Percentiles rank a stretch among this genome's conserved stretches.
Evolutionary conservation across 257 asterid genomes (phyloP).

Genomic region (Solanum chilense): DNA sequence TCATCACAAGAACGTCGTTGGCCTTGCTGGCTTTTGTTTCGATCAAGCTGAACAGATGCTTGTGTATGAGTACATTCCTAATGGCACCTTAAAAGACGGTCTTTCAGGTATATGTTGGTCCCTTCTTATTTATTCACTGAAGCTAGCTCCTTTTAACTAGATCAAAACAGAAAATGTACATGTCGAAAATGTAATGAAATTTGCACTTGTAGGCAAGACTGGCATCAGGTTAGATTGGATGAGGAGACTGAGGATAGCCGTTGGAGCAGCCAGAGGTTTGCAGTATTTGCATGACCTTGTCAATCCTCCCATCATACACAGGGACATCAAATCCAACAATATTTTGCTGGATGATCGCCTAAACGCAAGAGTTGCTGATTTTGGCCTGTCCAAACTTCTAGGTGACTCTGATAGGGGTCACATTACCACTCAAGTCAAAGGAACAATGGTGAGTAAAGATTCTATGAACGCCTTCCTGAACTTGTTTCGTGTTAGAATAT

Average conservation of each 20-base stretch:
- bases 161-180: background rate
- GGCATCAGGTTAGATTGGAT: slow-evolving; percentile 86
- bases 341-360: slow-evolving; percentile 63
- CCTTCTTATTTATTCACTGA: background rate
- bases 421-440: slow-evolving; percentile 93
- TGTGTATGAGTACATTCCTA: slow-evolving; percentile 62
- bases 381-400: slow-evolving; percentile 79
- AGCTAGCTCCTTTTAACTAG: background rate
- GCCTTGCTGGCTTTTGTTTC: slow-evolving; percentile 72
- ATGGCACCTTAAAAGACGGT: slow-evolving; percentile 79
- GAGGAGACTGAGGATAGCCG: slow-evolving; percentile 64
- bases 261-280: slow-evolving; percentile 82
- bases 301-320: slow-evolving; percentile 84
- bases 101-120: slow-evolving; percentile 46
- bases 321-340: slow-evolving; percentile 82
- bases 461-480: background rate
- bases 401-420: slow-evolving; percentile 52
- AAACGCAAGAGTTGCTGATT: slow-evolving; percentile 89
- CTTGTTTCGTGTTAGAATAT: background rate
- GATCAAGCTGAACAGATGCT: slow-evolving; percentile 77
- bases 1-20: slow-evolving; percentile 81
- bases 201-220: slow-evolving; percentile 38
- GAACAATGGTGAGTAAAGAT: slow-evolving; percentile 69
- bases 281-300: slow-evolving; percentile 89
- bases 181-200: background rate